These are phyloP conservation scores for Mycena capillaripes DNA, from an alignment of 768 basidiomycete genomes.

Conservation along the genomic window DNA sequence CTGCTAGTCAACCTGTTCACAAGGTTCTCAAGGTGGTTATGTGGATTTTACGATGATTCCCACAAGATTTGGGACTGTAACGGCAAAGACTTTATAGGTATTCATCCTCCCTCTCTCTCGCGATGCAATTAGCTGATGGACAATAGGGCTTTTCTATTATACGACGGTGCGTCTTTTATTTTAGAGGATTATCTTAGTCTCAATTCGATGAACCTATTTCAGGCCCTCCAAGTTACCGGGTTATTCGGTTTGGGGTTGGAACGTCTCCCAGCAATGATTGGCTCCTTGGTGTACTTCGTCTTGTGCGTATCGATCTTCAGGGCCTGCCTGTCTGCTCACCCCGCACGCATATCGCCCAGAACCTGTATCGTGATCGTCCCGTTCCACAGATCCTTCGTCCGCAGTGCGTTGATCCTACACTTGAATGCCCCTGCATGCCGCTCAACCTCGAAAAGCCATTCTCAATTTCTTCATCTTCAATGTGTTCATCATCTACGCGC, in stretches of 20 bases:
- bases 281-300: constrained; percentile 67
- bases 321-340: neutral
- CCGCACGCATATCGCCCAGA: constrained; percentile 7
- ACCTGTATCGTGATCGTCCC: constrained; percentile 25
- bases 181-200: neutral
- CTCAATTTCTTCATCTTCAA: constrained; percentile 86
- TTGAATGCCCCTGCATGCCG: neutral
- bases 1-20: constrained; percentile 15
- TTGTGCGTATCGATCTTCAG: constrained; percentile 50
- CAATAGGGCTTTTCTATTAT: constrained; percentile 58
- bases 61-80: constrained; percentile 50
- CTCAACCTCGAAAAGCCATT: constrained; percentile 56
- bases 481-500: constrained; percentile 82
- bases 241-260: constrained; percentile 80
- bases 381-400: constrained; percentile 28
- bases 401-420: constrained; percentile 14
- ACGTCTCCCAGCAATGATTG: constrained; percentile 74
- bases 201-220: neutral
- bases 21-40: constrained; percentile 48
- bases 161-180: constrained; percentile 48
- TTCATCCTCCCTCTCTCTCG: too few species aligned
- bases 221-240: constrained; percentile 75
- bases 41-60: constrained; percentile 53
- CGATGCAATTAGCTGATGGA: neutral
- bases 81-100: constrained; percentile 59